Percentiles rank a stretch among this genome's conserved stretches.
phyloP scores from a whole-genome alignment of 257 asterid genomes.

The Nicotiana knightiana region DNA sequence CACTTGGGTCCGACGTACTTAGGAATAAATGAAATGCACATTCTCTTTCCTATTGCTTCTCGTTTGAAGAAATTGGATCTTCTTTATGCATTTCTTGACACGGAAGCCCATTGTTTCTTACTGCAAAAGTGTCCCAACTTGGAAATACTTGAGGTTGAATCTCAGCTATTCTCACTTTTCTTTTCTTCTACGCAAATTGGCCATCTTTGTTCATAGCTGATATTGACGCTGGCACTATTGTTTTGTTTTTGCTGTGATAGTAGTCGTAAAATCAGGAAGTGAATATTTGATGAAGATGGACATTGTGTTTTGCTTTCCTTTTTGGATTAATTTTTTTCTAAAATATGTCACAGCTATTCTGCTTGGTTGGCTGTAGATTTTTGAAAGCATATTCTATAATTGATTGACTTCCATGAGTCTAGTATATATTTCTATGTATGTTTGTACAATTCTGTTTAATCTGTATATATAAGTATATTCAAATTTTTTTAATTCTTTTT shows the following conservation, averaged over 20 bases:
- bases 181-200: neutral
- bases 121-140: conserved; percentile 64
- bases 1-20: conserved; percentile 63
- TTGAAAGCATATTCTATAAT: too few species aligned
- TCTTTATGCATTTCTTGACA: conserved; percentile 76
- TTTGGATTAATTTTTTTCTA: too few species aligned
- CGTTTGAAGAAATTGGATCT: conserved; percentile 68
- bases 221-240: neutral
- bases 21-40: conserved; percentile 52
- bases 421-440: too few species aligned
- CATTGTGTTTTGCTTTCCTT: too few species aligned
- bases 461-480: too few species aligned
- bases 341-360: too few species aligned
- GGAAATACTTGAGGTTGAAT: conserved; percentile 67
- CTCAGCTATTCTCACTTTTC: neutral
- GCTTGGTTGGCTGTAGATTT: too few species aligned
- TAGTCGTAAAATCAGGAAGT: too few species aligned
- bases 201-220: neutral
- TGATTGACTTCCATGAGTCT: too few species aligned
- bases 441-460: too few species aligned
- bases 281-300: too few species aligned
- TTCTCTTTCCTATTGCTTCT: conserved; percentile 57
- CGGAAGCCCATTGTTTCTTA: conserved; percentile 67
- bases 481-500: too few species aligned
- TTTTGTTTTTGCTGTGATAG: neutral